A percentile compares a stretch with the other conserved stretches of the same genome.
phyloP scores from a whole-genome alignment of 73 alveolate genomes.

The Tetrahymena malaccensis region DNA sequence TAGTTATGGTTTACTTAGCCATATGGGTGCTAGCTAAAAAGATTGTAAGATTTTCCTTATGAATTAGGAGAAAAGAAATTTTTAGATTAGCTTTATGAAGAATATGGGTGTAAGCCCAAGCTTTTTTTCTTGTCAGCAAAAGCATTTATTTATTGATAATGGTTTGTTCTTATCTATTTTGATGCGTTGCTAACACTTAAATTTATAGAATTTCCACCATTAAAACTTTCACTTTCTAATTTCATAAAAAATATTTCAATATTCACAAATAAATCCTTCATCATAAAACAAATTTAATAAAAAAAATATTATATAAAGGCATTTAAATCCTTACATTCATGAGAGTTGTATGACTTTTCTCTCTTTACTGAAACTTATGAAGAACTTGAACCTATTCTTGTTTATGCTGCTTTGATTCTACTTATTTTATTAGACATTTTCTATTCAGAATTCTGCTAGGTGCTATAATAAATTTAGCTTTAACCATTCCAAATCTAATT shows the following conservation, averaged over 20 bases:
- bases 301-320: too few species aligned
- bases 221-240: neutral
- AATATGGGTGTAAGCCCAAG: neutral
- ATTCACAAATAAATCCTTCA: neutral
- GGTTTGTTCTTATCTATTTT: neutral
- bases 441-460: neutral
- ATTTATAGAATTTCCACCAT: neutral
- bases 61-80: neutral
- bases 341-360: neutral
- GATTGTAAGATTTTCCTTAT: neutral
- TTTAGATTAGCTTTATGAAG: neutral
- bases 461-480: neutral
- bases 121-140: neutral
- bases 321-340: neutral
- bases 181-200: neutral
- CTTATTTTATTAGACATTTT: neutral
- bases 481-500: neutral
- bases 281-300: too few species aligned
- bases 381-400: neutral
- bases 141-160: neutral
- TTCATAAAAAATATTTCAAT: neutral
- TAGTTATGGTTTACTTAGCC: neutral
- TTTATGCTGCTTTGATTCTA: neutral
- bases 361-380: neutral
- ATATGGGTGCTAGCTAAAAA: neutral